phyloP scores from a whole-genome alignment of 2,329 filamentous ascomycete species.

The Fusarium burgessii region DNA sequence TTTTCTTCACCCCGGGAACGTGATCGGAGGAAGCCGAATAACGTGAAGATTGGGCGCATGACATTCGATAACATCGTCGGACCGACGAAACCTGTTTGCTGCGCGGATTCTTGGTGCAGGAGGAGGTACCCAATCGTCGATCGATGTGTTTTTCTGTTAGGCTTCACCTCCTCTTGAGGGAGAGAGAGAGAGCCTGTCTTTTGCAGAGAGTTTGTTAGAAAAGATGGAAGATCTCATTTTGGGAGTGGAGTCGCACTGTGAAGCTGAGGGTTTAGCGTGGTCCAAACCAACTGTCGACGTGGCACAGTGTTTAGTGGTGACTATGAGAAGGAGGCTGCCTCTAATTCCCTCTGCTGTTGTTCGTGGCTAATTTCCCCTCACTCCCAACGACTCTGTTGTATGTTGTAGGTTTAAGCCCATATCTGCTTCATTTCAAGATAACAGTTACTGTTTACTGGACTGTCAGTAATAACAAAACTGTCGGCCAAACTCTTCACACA shows the following conservation, averaged over 20 bases:
- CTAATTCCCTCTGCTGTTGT: not conserved
- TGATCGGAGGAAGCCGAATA: slow-evolving; percentile 24
- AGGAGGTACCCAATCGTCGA: slow-evolving; percentile 20
- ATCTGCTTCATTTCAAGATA: not conserved
- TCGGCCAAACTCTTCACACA: not conserved
- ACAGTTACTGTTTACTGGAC: not conserved
- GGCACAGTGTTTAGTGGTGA: slow-evolving; percentile 28
- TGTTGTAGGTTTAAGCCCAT: not conserved
- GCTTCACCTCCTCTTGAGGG: not conserved
- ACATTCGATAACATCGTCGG: slow-evolving; percentile 25
- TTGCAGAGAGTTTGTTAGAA: not conserved
- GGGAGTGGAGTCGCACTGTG: slow-evolving; percentile 20
- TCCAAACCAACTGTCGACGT: slow-evolving; percentile 10
- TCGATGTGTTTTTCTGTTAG: slow-evolving; percentile 15
- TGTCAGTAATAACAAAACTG: not conserved
- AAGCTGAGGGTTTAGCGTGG: slow-evolving; percentile 12
- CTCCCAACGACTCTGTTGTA: not conserved
- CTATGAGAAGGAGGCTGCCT: slow-evolving; percentile 1
- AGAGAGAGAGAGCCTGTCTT: not conserved
- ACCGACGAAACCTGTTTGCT: slow-evolving; percentile 14
- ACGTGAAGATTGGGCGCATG: not conserved
- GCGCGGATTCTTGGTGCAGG: not conserved
- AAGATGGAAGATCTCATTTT: not conserved
- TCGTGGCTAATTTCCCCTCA: not conserved
- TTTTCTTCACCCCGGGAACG: not conserved